Base-by-base conservation (phyloP, 352 stramenopile species). In the Phytophthora citricola region DNA sequence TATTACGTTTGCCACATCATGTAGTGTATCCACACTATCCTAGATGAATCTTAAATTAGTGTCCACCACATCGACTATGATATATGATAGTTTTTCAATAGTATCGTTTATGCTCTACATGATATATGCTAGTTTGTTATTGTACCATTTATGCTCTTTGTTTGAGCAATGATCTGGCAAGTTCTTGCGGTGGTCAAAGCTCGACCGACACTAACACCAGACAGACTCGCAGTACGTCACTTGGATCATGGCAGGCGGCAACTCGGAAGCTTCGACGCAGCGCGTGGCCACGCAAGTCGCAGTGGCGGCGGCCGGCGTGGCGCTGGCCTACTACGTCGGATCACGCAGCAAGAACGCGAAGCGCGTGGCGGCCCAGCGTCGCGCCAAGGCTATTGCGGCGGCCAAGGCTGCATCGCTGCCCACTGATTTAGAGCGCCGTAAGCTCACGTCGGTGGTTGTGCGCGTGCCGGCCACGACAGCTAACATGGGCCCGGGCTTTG, bases 401-500 rank as follows among this genome's bases (percentile, higher is more conserved):
- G 69, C 75, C 20, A 63, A 73, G 51, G 53, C 52, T 22, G 63
- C 50, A 26, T 62, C 66, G 14, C 31, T 66, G 40, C 49, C 65
- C n/a, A 69, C 66, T 9, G 74, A 86, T 34, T 36, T 65, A 31
- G 72, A 81, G 39, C 63, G 63, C 39, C 66, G 52, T 24, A 91
- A 89, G 67, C 72, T 90, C 45, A 92, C 83, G 66, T 94, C 85
- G 4, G 98, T 99, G 14, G 98, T 98, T n/a, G 97, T 99, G 53
- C 87, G 97, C 34, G 98, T 99, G 64, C 98, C 98, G 11, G 98
- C 98, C 17, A 99, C 96, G 54, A 99, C 97, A 5, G 98, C 98
- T 57, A 99, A 99, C 81, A 95, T 99, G 88, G 98, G 98, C 1
- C 97, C 98, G 2, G 98, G 98, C 60, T 99, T 98, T 66, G 97